phyloP scores from a whole-genome alignment of 2,329 filamentous ascomycete species.

The Chaetomium sp. region DNA sequence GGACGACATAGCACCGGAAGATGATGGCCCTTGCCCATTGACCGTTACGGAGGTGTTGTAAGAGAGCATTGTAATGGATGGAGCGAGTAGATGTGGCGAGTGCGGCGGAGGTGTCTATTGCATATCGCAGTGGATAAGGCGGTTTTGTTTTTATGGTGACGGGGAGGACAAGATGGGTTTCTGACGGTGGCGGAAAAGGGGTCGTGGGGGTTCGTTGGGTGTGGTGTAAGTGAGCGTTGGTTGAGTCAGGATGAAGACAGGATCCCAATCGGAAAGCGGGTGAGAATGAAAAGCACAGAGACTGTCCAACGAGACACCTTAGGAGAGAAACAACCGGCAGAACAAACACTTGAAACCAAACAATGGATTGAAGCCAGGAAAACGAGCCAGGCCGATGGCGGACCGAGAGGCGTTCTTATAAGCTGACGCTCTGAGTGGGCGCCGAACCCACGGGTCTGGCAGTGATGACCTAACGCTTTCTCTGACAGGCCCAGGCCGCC shows the following conservation, averaged over 20 bases:
- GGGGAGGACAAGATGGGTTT: background rate
- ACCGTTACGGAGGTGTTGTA: slow-evolving; percentile 52
- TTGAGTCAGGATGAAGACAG: slow-evolving; percentile 13
- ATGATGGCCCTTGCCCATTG: slow-evolving; percentile 43
- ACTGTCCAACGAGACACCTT: slow-evolving; percentile 22
- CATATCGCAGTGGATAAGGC: slow-evolving; percentile 20
- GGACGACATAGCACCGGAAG: slow-evolving; percentile 36
- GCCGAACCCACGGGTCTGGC: slow-evolving; percentile 25
- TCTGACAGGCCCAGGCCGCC: slow-evolving; percentile 29
- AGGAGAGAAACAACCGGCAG: slow-evolving; percentile 3
- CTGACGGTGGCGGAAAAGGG: background rate
- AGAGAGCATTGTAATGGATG: slow-evolving; percentile 49
- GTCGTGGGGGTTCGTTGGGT: background rate
- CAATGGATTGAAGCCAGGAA: slow-evolving; percentile 1
- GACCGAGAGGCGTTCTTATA: slow-evolving; percentile 36
- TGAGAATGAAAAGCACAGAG: background rate
- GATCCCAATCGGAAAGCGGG: slow-evolving; percentile 19
- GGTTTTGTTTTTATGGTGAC: background rate
- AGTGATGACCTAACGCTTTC: slow-evolving; percentile 37
- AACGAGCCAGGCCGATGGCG: slow-evolving; percentile 30
- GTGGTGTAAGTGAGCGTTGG: slow-evolving; percentile 27
- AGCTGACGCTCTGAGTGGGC: slow-evolving; percentile 23
- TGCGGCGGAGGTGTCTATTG: slow-evolving; percentile 25
- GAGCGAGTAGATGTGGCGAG: background rate
- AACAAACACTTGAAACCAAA: slow-evolving; percentile 9